These are phyloP conservation scores for Protomyces pachydermus DNA, from an alignment of 1,139 yeast species.

Conservation along the genomic window DNA sequence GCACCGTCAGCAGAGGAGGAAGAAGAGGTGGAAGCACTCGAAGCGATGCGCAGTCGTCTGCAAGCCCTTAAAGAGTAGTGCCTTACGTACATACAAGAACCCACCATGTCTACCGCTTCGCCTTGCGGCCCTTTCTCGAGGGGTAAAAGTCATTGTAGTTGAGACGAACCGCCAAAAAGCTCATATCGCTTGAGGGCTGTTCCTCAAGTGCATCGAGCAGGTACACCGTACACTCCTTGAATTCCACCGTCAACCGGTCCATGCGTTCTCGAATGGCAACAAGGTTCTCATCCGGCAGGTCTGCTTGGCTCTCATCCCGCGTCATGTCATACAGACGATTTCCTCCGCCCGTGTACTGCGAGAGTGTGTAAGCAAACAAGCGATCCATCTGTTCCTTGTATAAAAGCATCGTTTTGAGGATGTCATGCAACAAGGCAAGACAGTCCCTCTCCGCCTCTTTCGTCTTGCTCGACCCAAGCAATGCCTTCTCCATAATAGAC, in stretches of 20 bases:
- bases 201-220: conserved; percentile 36
- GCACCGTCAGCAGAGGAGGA: conserved; percentile 46
- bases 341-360: conserved; percentile 30
- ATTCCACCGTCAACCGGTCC: conserved; percentile 16
- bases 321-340: conserved; percentile 23
- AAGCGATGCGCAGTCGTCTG: conserved; percentile 83
- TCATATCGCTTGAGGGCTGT: conserved; percentile 40
- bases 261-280: conserved; percentile 26
- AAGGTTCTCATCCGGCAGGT: conserved; percentile 7
- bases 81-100: neutral
- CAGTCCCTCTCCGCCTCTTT: conserved; percentile 33
- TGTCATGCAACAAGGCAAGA: conserved; percentile 40
- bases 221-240: conserved; percentile 18
- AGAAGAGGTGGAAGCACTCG: conserved; percentile 68
- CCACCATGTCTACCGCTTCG: neutral
- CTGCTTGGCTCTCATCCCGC: conserved; percentile 4
- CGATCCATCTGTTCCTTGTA: conserved; percentile 33
- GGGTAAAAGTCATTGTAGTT: conserved; percentile 41
- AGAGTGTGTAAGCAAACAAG: conserved; percentile 31
- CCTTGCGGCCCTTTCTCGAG: conserved; percentile 2
- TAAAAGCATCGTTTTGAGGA: conserved; percentile 38
- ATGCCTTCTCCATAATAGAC: conserved; percentile 40
- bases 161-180: conserved; percentile 41
- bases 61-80: conserved; percentile 70
- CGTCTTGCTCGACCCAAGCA: conserved; percentile 38